Base-by-base conservation (phyloP, 2,329 filamentous ascomycete species). In the Colletotrichum lupini region DNA sequence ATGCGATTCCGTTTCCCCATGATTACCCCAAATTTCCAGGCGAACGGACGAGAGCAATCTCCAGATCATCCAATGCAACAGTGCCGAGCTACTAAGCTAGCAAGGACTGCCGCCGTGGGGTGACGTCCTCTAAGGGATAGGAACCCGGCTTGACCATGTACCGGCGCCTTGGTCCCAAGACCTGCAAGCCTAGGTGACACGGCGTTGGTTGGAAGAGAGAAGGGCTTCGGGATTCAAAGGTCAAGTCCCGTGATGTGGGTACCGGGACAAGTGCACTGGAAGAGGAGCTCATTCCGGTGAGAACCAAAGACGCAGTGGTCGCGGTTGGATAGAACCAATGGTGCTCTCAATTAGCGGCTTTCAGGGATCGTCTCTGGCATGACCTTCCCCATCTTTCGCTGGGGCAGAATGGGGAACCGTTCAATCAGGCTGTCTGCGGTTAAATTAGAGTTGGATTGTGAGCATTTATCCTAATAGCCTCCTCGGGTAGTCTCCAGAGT, bases 351-450 rank as follows among this genome's bases (percentile, higher is more conserved):
- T 55, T 71, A 73, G 56, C 46, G 14, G 28, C 22, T 57, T 69
- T 28, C 61, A 65, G 67, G 61, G 67, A 24, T 57, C 19, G 62
- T 58, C 63, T 42, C 42, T 58, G 52, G 63, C 72, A 67, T 55
- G 32, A 49, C 24, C 6, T 62, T 49, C 57, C 30, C 62, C 72
- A 72, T 72, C 62, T 67, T 32, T n/a, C 19, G 57, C 61, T 72
- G 62, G 62, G 57, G 68, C 68, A 16, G 42, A 59, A 68, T 58
- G 37, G 57, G 24, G 16, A 49, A 58, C 46, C 30, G 16, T 22
- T 74, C 68, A 74, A 74, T 74, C 72, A 74, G 67, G 63, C 63
- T 72, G 68, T 72, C 72, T 72, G 72, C 72, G 68, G 72, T 63
- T 74, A 72, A 74, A 72, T 59, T 64, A 72, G 7, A 63, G 63